Base-by-base conservation (phyloP, 2,329 filamentous ascomycete genomes). In the Trichophaea hybrida region DNA sequence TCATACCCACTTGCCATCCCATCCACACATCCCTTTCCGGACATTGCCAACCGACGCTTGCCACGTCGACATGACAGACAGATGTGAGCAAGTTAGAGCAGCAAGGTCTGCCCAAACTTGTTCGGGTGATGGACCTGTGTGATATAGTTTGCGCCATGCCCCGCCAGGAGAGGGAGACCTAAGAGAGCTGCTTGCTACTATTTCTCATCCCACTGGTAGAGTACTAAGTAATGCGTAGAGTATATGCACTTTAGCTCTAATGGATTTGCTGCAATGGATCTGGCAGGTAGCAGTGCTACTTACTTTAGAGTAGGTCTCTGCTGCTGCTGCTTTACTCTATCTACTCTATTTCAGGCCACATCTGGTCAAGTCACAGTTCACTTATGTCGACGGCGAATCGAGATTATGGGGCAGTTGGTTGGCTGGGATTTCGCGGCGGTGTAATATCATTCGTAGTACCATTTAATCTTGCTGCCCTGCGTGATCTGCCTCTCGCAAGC, bases 51-150 rank as follows among this genome's bases (percentile, higher is more conserved):
- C 61, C 43, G 63, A 63, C 49, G 63, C 61, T 59, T 64, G 63
- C 63, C 63, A 64, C 63, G 63, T 64, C 63, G 63, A 59, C 63
- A 53, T n/a, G 24, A 10, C 8, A 33, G 31, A 54, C 31, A 35
- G 50, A 55, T 34, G 38, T 5, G 49, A 38, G 33, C 24, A 38
- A 38, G 7, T 32, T 54, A 15, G 31, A 8, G 13, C 44, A 32
- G 15, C 43, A 15, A 43, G 44, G 2, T 43, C 10, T 15, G 10
- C n/a, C 38, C 38, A 43, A 43, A 43, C 38, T 15, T 43, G 38
- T 43, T 43, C 38, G 38, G n/a, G 38, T 43, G 38, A 43, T 15
- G 38, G 38, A 43, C 38, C 38, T 43, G 38, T 15, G 38, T 10
- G 38, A 43, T 15, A 43, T 43, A 43, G 38, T 43, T 43, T 43